Base-by-base conservation (phyloP, 2,329 filamentous ascomycete genomes). In the Aspergillus ruber region DNA sequence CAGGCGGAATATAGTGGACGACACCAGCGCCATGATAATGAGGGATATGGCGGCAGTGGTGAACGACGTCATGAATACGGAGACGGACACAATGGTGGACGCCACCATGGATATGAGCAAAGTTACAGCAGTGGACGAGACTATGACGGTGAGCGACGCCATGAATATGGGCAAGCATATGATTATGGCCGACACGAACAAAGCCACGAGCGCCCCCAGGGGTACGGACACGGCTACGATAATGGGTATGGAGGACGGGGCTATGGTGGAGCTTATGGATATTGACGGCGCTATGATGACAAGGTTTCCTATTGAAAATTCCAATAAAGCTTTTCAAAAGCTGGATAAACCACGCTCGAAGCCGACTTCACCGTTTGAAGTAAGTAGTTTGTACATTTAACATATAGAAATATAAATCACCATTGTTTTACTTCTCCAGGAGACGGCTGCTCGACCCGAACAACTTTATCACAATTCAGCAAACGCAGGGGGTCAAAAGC, bases 401-500 rank as follows among this genome's bases (percentile, higher is more conserved):
- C n/a, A 6, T 17, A 39, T 17, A 17, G 35, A 29, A 29, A 29
- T 4, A 12, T 29, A 29, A 38, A 53, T 53, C 60, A 76, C 73
- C 73, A 75, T 56, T 71, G 58, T 46, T 69, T 71, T 3, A 75
- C 61, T 57, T 81, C 77, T 3, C 75, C 77, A 15, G 65, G 56
- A 48, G 66, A 69, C 6, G 77, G 75, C 52, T 62, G 56, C 54
- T 79, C 72, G 35, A 76, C 69, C n/a, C 81, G 69, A n/a, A 84
- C 75, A 50, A 83, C 74, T 66, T 84, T 84, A 63, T 84, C 80
- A 57, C 79, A 82, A 56, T 84, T 84, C 21, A 84, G 71, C 55
- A 84, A 60, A 56, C 80, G 81, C n/a, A 82, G 65, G n/a, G 82
- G 82, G 60, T 85, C 82, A 56, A 82, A 79, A 12, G 82, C 80